Base-by-base conservation (phyloP, 2,329 filamentous ascomycete species). In the Xylariaceae sp. region DNA sequence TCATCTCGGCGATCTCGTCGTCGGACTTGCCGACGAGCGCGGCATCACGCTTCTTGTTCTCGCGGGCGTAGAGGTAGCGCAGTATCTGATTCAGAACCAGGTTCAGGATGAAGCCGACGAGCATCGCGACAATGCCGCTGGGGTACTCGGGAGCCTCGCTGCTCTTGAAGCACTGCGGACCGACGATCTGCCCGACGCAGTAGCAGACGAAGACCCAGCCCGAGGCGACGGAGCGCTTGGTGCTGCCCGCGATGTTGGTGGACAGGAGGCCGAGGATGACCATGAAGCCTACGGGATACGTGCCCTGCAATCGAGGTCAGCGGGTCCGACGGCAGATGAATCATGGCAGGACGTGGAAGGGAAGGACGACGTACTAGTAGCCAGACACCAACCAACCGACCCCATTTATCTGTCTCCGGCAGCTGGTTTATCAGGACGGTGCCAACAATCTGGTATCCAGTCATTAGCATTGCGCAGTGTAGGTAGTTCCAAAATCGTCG, bases 121-220 rank as follows among this genome's bases (percentile, higher is more conserved):
- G 49, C 49, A 49, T 58, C 40, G 46, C 55, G 17, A 55, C 44
- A 15, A 61, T 56, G 8, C 58, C 58, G n/a, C 45, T 47, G 15
- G 50, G 47, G 36, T 60, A 60, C 0, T 45, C 38, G 9, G 57
- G 58, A 2, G 53, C 52, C 31, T 57, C 49, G 22, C 27, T 32
- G 30, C 40, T 46, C 16, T 49, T 49, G 43, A 57, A 58, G 38
- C 51, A 55, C 25, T 57, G 54, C 1, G 54, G 53, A 2, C 52
- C 54, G 0, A 46, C 37, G 17, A 56, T 53, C 34, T 55, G 48
- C 5, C 52, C 52, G 14, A 50, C 36, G 34, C 52, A 55, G 40
- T 51, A 55, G 39, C 46, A 47, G 13, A 55, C 41, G 15, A 55
- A 55, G 1, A 53, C 48, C 52, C 50, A 52, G 17, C 44, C 53